Percentiles rank a stretch among this genome's conserved stretches.
These are phyloP conservation scores for Pyronema domesticum DNA, from an alignment of 495 filamentous ascomycete species.

Conservation along the genomic window DNA sequence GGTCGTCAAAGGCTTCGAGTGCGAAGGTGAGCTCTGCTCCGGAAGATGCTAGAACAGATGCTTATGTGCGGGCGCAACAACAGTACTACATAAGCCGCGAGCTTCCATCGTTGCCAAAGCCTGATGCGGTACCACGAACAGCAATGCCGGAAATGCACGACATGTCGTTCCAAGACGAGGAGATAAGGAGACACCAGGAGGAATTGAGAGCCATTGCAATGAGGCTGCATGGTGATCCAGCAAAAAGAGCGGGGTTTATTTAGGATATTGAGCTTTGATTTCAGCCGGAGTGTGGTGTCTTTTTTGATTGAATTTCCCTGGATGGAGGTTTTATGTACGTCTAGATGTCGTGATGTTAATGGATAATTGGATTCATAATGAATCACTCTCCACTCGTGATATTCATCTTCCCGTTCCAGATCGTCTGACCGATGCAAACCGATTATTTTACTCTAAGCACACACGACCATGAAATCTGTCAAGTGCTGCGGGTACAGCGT, in stretches of 20 bases:
- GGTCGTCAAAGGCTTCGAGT: conserved; percentile 5
- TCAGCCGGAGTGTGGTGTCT: background rate
- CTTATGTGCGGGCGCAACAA: background rate
- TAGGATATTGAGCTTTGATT: background rate
- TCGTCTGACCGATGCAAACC: no score
- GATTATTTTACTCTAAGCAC: no score
- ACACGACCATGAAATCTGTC: no score
- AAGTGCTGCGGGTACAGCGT: no score
- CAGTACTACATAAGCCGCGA: conserved; percentile 13
- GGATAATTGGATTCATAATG: no score
- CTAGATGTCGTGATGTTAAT: no score
- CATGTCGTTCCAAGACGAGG: conserved; percentile 14
- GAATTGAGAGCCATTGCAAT: conserved; percentile 9
- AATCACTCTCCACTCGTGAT: no score
- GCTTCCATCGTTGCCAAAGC: conserved; percentile 16
- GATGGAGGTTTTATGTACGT: no score
- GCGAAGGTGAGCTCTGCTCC: background rate
- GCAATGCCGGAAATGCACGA: background rate
- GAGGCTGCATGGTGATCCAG: conserved; percentile 4
- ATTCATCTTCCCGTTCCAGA: no score
- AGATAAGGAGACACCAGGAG: conserved; percentile 14
- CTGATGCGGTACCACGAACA: conserved; percentile 1
- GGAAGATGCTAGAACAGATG: background rate
- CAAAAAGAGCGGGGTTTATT: background rate
- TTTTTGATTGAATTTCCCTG: background rate